A percentile compares a stretch with the other conserved stretches of the same genome.
Conservation (phyloP, 305 asterid species). For the Fraxinus angustifolia region DNA sequence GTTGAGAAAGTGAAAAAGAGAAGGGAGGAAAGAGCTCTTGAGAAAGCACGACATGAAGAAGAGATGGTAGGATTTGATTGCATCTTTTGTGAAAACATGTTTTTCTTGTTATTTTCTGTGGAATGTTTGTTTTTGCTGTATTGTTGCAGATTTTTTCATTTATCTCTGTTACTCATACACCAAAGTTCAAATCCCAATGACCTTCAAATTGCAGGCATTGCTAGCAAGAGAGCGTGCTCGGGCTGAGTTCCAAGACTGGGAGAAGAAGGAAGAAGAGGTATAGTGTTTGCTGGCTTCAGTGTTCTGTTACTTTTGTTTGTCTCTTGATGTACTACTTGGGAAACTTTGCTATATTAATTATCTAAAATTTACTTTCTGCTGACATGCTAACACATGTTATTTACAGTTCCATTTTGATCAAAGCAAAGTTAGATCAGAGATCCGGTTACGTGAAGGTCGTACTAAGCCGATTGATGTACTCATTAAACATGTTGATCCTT, state of each 20-base stretch:
- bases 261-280: slow-evolving; percentile 96
- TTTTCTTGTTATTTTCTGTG: slow-evolving; percentile 15
- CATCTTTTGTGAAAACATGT: slow-evolving; percentile 8
- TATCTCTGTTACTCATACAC: background rate
- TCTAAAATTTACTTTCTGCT: slow-evolving; percentile 17
- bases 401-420: slow-evolving; percentile 85
- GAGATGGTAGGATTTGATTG: slow-evolving; percentile 59
- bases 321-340: slow-evolving; percentile 3
- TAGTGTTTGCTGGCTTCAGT: slow-evolving; percentile 10
- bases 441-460: slow-evolving; percentile 88
- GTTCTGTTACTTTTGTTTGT: slow-evolving; percentile 14
- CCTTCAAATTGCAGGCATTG: slow-evolving; percentile 49
- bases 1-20: slow-evolving; percentile 87
- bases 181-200: slow-evolving; percentile 12
- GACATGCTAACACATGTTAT: slow-evolving; percentile 20
- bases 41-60: slow-evolving; percentile 92
- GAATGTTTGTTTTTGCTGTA: slow-evolving; percentile 15
- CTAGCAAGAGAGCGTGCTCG: slow-evolving; percentile 90
- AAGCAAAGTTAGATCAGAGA: slow-evolving; percentile 84
- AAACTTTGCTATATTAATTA: background rate
- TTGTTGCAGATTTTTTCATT: slow-evolving; percentile 2
- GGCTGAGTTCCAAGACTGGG: slow-evolving; percentile 96
- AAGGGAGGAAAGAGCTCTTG: slow-evolving; percentile 87
- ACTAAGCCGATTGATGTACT: slow-evolving; percentile 80
- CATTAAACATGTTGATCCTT: slow-evolving; percentile 73